Conservation (phyloP, 345 rosid species). For the Syzygium aqueum region DNA sequence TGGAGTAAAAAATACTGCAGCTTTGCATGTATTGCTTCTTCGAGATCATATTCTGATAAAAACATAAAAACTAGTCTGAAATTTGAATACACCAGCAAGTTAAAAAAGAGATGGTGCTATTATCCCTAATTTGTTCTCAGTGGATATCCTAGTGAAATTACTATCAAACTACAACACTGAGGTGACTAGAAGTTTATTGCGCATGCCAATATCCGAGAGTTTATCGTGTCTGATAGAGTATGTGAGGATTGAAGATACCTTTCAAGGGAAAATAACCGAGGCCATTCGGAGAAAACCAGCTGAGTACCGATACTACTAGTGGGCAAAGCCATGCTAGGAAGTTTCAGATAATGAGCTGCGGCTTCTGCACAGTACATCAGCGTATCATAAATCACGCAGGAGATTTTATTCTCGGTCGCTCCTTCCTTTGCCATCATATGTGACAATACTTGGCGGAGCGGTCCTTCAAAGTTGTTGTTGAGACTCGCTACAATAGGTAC, state of each 20-base stretch:
- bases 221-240: background rate
- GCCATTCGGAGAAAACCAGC: background rate
- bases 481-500: background rate
- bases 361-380: background rate
- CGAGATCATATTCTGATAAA: background rate
- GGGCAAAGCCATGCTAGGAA: background rate
- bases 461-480: background rate
- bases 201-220: background rate
- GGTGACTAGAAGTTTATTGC: background rate
- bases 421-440: background rate
- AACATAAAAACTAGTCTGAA: background rate
- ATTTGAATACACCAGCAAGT: background rate
- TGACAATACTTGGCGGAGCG: background rate
- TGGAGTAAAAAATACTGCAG: background rate
- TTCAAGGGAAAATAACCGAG: background rate
- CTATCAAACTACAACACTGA: background rate
- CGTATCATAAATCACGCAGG: background rate
- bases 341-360: background rate
- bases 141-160: background rate
- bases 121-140: background rate
- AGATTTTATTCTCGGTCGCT: background rate
- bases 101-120: background rate
- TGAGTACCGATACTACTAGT: background rate
- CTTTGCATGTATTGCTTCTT: background rate
- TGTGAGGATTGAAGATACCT: background rate